Evolutionary conservation across 2,329 filamentous ascomycete species (phyloP).

Genomic region (Pseudogymnoascus verrucosus): DNA sequence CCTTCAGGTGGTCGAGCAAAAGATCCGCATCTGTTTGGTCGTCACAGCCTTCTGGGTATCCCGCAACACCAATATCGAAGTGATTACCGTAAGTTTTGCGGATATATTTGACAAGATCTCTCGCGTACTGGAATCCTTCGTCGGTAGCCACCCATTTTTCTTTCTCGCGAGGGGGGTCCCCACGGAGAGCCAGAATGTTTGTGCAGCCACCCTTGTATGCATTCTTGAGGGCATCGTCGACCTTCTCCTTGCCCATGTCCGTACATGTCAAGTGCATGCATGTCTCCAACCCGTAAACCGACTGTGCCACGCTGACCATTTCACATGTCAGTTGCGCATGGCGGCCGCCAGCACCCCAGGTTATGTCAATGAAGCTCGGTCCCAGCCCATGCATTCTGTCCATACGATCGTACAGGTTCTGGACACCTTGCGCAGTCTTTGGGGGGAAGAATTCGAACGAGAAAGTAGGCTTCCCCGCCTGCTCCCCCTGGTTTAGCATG

Average conservation of each 20-base stretch:
- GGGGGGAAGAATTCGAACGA: slow-evolving; percentile 99
- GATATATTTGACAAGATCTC: slow-evolving; percentile 75
- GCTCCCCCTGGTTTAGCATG: slow-evolving; percentile 77
- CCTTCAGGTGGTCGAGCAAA: slow-evolving; percentile 86
- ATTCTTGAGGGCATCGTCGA: slow-evolving; percentile 77
- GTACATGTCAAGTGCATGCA: slow-evolving; percentile 99
- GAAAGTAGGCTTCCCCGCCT: slow-evolving; percentile 76
- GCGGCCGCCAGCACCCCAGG: slow-evolving; percentile 92
- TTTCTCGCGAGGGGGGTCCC: slow-evolving; percentile 87
- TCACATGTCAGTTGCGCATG: slow-evolving; percentile 90
- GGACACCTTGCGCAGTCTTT: slow-evolving; percentile 93
- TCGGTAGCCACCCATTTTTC: slow-evolving; percentile 89
- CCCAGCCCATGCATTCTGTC: slow-evolving; percentile 95
- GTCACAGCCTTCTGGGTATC: slow-evolving; percentile 92
- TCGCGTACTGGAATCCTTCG: slow-evolving; percentile 83
- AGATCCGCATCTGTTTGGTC: slow-evolving; percentile 82
- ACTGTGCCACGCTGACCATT: slow-evolving; percentile 94
- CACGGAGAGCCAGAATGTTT: slow-evolving; percentile 89
- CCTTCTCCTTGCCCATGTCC: slow-evolving; percentile 89
- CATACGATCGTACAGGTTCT: slow-evolving; percentile 99
- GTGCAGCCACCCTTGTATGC: slow-evolving; percentile 95
- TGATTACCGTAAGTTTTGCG: slow-evolving; percentile 72
- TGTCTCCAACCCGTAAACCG: slow-evolving; percentile 90
- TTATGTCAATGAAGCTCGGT: slow-evolving; percentile 95
- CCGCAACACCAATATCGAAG: slow-evolving; percentile 95